These are phyloP conservation scores for Antitrichia curtipendula DNA, from an alignment of 225 moss, liverwort and hornwort species.

Conservation along the genomic window DNA sequence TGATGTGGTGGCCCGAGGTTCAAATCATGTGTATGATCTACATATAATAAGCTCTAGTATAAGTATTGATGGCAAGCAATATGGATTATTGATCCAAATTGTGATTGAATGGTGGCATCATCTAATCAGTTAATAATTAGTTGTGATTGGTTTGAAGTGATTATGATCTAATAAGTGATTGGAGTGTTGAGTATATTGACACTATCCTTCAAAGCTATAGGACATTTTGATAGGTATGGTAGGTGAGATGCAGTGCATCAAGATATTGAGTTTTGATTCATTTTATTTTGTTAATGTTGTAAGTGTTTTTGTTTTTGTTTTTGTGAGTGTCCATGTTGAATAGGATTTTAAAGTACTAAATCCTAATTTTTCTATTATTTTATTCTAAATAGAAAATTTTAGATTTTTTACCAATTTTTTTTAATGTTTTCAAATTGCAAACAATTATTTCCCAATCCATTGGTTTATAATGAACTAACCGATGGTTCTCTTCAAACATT, in stretches of 20 bases:
- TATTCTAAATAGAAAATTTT: background rate
- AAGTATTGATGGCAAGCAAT: background rate
- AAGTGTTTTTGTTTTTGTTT: background rate
- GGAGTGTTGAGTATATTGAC: background rate
- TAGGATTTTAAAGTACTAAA: background rate
- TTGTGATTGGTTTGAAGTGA: background rate
- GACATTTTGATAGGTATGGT: background rate
- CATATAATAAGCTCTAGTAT: background rate
- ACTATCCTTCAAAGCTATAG: background rate
- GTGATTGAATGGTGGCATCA: background rate
- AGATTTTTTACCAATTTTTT: background rate
- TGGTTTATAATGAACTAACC: background rate
- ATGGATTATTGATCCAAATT: background rate
- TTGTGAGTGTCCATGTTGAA: background rate
- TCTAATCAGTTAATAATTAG: background rate
- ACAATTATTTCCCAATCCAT: background rate
- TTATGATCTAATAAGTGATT: background rate
- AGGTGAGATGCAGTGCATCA: background rate
- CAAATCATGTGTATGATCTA: background rate
- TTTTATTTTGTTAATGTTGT: background rate
- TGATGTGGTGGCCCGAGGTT: rapidly evolving
- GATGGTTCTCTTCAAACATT: background rate
- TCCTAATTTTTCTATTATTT: background rate
- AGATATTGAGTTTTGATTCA: background rate
- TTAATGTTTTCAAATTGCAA: background rate